Evolutionary conservation across 257 asterid species (phyloP).

Genomic region (Perilla frutescens): DNA sequence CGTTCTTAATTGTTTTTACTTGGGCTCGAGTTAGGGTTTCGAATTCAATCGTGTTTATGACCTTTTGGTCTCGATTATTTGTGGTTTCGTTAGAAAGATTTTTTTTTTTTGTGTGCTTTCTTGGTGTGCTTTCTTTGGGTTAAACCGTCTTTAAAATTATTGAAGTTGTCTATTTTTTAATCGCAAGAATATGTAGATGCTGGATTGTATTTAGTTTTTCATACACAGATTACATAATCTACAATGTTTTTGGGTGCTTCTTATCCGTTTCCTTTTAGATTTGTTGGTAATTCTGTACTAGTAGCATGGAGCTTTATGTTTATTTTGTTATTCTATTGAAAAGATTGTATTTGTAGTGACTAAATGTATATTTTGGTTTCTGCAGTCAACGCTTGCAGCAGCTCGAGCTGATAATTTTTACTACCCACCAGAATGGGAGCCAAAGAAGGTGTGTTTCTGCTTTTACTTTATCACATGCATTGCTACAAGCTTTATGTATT

Average conservation of each 20-base stretch:
- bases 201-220: neutral
- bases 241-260: neutral
- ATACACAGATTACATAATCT: constrained; percentile 5
- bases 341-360: neutral
- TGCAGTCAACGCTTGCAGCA: constrained; percentile 97
- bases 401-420: constrained; percentile 98
- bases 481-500: neutral
- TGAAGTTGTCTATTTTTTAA: neutral
- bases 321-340: neutral
- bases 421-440: constrained; percentile 99
- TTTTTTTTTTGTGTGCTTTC: neutral
- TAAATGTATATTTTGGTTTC: constrained; percentile 44
- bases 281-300: constrained; percentile 2
- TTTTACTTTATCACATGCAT: neutral
- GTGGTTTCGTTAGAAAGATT: neutral
- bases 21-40: constrained; percentile 30
- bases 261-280: neutral
- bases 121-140: neutral
- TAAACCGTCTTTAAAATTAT: neutral
- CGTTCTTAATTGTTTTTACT: neutral
- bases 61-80: neutral
- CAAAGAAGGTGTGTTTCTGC: constrained; percentile 71
- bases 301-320: constrained; percentile 7
- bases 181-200: neutral
- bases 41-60: constrained; percentile 6